phyloP scores from a whole-genome alignment of 2,329 filamentous ascomycete species.

The Trichophyton mentagrophytes region DNA sequence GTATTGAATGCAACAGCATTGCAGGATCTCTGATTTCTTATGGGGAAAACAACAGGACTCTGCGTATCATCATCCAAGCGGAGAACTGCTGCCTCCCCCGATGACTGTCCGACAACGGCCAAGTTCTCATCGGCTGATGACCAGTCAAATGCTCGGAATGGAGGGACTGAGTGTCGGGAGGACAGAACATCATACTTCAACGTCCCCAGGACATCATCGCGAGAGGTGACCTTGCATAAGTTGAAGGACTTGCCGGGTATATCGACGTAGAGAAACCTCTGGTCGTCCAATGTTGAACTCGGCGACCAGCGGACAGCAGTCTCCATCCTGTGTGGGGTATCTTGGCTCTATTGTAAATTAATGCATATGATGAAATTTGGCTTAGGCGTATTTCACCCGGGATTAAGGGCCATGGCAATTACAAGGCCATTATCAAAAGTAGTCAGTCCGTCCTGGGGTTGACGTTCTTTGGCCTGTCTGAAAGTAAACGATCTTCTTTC shows the following conservation, averaged over 20 bases:
- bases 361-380: background rate
- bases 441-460: background rate
- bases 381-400: background rate
- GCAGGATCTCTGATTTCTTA: constrained; percentile 50
- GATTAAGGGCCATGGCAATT: constrained; percentile 7
- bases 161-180: constrained; percentile 43
- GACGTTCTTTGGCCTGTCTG: background rate
- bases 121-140: constrained; percentile 45
- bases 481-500: background rate
- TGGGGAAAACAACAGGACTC: constrained; percentile 40
- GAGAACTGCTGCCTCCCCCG: constrained; percentile 48
- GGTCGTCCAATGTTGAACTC: constrained; percentile 40
- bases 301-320: constrained; percentile 53
- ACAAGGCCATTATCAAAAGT: background rate
- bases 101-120: constrained; percentile 48
- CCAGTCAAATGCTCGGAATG: constrained; percentile 55
- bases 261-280: constrained; percentile 50
- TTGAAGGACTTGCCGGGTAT: constrained; percentile 47
- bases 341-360: background rate
- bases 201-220: constrained; percentile 21
- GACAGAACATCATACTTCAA: constrained; percentile 43
- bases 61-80: constrained; percentile 41
- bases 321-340: constrained; percentile 34
- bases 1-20: constrained; percentile 51
- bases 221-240: constrained; percentile 40